These are phyloP conservation scores for Fusarium azukiicola DNA, from an alignment of 2,329 filamentous ascomycete species.

Conservation along the genomic window DNA sequence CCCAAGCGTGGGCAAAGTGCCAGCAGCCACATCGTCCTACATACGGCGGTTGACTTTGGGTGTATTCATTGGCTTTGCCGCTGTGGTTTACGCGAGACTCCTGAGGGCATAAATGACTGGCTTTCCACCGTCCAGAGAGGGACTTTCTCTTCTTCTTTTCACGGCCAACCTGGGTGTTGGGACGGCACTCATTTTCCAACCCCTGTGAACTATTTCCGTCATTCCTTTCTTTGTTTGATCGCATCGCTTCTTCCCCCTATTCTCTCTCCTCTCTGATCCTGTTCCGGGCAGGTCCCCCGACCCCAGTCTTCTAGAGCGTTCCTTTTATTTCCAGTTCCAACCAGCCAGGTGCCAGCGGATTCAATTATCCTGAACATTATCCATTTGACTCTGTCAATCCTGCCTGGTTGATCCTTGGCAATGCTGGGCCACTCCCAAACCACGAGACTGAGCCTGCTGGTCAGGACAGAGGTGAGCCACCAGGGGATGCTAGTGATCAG, in stretches of 20 bases:
- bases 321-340: conserved; percentile 19
- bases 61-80: background rate
- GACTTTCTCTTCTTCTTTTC: background rate
- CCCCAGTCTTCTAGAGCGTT: conserved; percentile 1
- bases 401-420: conserved; percentile 9
- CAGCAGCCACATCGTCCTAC: background rate
- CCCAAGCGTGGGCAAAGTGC: background rate
- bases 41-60: background rate
- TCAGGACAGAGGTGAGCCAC: background rate
- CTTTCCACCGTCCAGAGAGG: background rate
- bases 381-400: conserved; percentile 11
- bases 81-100: background rate
- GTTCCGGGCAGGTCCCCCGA: conserved; percentile 14
- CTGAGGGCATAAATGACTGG: background rate
- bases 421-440: conserved; percentile 17
- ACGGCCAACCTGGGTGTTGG: conserved; percentile 14
- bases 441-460: conserved; percentile 18
- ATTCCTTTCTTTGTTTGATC: conserved; percentile 12
- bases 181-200: conserved; percentile 13
- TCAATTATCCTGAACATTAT: background rate
- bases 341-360: background rate
- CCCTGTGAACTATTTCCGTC: background rate
- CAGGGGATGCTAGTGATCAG: conserved; percentile 1
- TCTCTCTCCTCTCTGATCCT: background rate
- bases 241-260: background rate